Evolutionary conservation across 306 rosid species (phyloP).

Genomic region (Trifolium subterraneum): DNA sequence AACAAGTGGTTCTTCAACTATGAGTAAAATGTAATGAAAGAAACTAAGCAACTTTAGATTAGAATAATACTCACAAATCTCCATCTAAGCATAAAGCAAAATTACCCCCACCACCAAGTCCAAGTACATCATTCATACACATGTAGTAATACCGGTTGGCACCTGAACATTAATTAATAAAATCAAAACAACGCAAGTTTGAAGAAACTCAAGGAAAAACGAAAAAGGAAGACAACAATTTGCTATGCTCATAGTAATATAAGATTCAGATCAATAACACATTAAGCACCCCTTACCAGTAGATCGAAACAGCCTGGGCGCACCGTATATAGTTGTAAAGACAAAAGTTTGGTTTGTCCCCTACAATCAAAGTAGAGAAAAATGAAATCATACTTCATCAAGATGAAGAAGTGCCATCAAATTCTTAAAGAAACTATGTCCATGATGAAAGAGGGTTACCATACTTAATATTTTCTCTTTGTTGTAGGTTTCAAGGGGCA

Average conservation of each 20-base stretch:
- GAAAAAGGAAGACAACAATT: too few relatives aligned
- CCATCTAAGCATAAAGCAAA: conserved; percentile 85
- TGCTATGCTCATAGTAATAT: too few relatives aligned
- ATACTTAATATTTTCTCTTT: conserved; percentile 89
- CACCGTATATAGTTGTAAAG: conserved; percentile 89
- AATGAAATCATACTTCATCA: conserved; percentile 43
- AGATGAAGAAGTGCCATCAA: conserved; percentile 29
- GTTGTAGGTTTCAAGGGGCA: conserved; percentile 85
- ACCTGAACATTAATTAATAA: conserved; percentile 54
- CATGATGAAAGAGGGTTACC: conserved; percentile 34
- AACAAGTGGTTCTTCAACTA: conserved; percentile 15
- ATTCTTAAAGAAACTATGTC: conserved; percentile 19
- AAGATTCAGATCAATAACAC: background rate
- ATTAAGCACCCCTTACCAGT: conserved; percentile 70
- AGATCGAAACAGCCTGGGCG: conserved; percentile 92
- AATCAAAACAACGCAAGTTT: conserved; percentile 8
- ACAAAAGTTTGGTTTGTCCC: conserved; percentile 92
- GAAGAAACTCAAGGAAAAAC: too few relatives aligned
- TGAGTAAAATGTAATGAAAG: conserved; percentile 19
- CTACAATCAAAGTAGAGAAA: conserved; percentile 49
- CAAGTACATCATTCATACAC: conserved; percentile 80
- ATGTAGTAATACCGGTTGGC: conserved; percentile 62
- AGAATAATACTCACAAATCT: conserved; percentile 74
- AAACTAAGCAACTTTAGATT: conserved; percentile 10
- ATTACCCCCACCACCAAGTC: conserved; percentile 95